Conservation (phyloP, 1,139 yeast species). For the Hansenula sp. region DNA sequence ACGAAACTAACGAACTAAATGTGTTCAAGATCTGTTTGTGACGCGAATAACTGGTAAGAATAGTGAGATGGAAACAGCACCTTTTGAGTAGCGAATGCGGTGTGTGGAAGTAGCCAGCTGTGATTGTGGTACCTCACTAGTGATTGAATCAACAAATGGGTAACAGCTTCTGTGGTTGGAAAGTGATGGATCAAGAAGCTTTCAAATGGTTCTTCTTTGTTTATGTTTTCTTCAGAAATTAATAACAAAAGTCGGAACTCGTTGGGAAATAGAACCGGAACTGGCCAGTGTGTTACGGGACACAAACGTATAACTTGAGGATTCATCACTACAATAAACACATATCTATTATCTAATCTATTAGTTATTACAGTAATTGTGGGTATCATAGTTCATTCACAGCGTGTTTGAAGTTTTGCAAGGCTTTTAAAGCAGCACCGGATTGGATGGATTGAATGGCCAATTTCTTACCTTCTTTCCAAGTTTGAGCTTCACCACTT, state of each 20-base stretch:
- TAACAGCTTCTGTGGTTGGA: too few relatives aligned
- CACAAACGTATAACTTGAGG: too few relatives aligned
- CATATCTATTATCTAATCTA: too few relatives aligned
- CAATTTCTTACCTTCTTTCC: conserved; percentile 72
- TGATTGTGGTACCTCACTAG: not conserved
- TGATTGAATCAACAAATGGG: too few relatives aligned
- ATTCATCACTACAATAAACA: too few relatives aligned
- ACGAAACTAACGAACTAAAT: too few relatives aligned
- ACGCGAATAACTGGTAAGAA: not conserved
- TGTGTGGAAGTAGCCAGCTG: not conserved
- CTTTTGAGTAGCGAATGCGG: too few relatives aligned
- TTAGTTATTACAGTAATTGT: too few relatives aligned
- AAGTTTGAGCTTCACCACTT: conserved; percentile 60
- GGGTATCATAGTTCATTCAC: conserved; percentile 22
- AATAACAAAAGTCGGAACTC: not conserved
- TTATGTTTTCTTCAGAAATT: not conserved
- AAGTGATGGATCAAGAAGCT: too few relatives aligned
- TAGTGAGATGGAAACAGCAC: not conserved
- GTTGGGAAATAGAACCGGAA: not conserved
- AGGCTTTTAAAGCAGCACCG: conserved; percentile 62
- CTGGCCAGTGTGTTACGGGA: not conserved
- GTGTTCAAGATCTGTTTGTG: too few relatives aligned
- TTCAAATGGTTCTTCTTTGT: not conserved
- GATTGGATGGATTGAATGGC: conserved; percentile 66
- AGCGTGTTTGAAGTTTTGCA: conserved; percentile 52